Percentiles rank a stretch among this genome's conserved stretches.
Conservation (phyloP, 1,284 basidiomycete species). For the Blastosporella zonata region DNA sequence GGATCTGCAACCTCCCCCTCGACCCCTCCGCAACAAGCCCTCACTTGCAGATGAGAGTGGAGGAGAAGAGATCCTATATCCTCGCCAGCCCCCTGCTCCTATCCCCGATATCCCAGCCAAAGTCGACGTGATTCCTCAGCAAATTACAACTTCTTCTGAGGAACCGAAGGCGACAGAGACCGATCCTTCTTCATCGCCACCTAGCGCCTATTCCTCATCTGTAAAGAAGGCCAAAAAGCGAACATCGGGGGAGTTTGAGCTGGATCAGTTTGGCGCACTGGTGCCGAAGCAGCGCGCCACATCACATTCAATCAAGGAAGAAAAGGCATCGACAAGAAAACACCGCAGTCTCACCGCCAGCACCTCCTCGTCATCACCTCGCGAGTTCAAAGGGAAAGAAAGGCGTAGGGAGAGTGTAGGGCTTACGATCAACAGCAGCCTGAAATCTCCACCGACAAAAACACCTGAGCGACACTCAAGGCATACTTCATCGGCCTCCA, state of each 20-base stretch:
- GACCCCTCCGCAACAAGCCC: conserved; percentile 51
- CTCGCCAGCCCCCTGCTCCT: conserved; percentile 51
- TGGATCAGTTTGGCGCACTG: conserved; percentile 64
- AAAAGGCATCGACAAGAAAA: conserved; percentile 54
- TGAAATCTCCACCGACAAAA: conserved; percentile 34
- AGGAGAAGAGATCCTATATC: conserved; percentile 80
- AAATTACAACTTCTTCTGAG: background rate
- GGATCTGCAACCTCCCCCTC: conserved; percentile 41
- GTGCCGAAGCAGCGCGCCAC: conserved; percentile 51
- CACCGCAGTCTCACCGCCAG: conserved; percentile 70
- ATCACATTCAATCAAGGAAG: conserved; percentile 42
- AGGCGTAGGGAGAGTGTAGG: conserved; percentile 62
- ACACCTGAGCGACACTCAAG: conserved; percentile 52
- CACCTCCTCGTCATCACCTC: conserved; percentile 36
- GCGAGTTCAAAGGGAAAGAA: conserved; percentile 55
- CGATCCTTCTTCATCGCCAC: conserved; percentile 43
- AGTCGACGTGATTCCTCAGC: conserved; percentile 16
- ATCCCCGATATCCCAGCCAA: conserved; percentile 32
- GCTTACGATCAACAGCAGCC: conserved; percentile 42
- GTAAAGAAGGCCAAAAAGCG: conserved; percentile 66
- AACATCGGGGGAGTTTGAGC: conserved; percentile 78
- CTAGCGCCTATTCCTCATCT: conserved; percentile 57
- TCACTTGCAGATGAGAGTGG: conserved; percentile 77
- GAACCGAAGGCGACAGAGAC: conserved; percentile 10
- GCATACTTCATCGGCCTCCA: conserved; percentile 64